Evolutionary conservation across 2,329 filamentous ascomycete species (phyloP), one percentile per base, ranked within the genome.

Genomic region (Helicocarpus griseus): DNA sequence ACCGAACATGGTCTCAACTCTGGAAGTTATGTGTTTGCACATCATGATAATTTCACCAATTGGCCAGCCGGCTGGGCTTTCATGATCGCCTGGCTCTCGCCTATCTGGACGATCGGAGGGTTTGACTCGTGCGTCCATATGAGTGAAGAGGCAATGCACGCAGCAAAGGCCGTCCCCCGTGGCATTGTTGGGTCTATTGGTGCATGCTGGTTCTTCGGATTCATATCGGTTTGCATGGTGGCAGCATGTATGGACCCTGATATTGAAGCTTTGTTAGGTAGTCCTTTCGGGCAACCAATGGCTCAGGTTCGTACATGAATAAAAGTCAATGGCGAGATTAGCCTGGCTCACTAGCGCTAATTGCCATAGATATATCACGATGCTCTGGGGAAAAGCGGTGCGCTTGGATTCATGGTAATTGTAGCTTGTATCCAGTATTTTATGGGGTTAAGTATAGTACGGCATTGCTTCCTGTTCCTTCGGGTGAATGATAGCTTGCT

Each of bases 401-500:
- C 80, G 0, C 62, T 83, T 5, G 79, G 73, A 0, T 71, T 83
- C 50, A 82, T 82, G 75, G 70, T 72, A 1, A 68, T 82, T 0
- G 65, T 82, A 19, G 79, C 81, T 59, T 74, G 81, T 46, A 78
- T 81, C 2, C 80, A 83, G 60, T 83, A 80, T 61, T 69, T 82
- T 21, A 82, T 83, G 74, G 79, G 79, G 1, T 65, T 82, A 1
- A 78, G 74, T 28, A 75, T 81, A 50, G 67, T 69, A 54, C 14
- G 29, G 17, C 19, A 55, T 55, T 26, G 17, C 26, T 7, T 2
- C 17, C 29, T 14, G n/a, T 33, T 24, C n/a, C 8, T 11, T 35
- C 24, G n/a, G 28, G 21, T 8, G 9, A 35, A 29, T 13, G 24
- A n/a, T 51, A 22, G 36, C 53, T 58, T 35, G 55, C 52, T 52